Base-by-base conservation (phyloP, 2,329 filamentous ascomycete genomes). In the Neopestalotiopsis clavispora region DNA sequence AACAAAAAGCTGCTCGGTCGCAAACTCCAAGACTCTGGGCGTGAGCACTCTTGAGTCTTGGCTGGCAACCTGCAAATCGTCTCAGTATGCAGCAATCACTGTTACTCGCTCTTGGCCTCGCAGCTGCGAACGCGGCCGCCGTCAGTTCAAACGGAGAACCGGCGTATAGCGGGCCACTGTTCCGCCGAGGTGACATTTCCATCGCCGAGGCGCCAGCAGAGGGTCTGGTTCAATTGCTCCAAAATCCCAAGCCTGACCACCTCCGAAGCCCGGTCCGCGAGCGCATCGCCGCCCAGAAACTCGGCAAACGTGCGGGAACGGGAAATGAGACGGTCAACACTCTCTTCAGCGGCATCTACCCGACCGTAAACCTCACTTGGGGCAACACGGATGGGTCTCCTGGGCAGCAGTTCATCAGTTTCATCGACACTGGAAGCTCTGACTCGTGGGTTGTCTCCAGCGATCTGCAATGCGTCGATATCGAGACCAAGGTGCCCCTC, bases 341-440 rank as follows among this genome's bases (percentile, higher is more conserved):
- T 28, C 52, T 73, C 17, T 73, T 67, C 67, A 70, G 68, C 61
- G 72, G 69, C 49, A 66, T 73, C 45, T 73, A 72, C 58, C 71
- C 69, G 6, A 66, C 68, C 23, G 63, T 71, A 32, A 71, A 74
- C 45, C 56, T 73, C 30, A 74, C 71, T 1, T 73, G 71, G 72
- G 70, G 59, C 40, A 71, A 71, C 68, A 67, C 66, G 4, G 56
- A 67, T 32, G 59, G 65, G 9, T 60, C 58, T 23, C 58, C 68
- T 12, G 69, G 66, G 14, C 72, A 74, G 67, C 64, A 70, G 34
- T 71, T 71, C 60, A 69, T 72, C 69, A 72, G 69, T 67, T 72
- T 71, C 66, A 61, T 68, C 59, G 67, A 68, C 61, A 68, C 67
- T 17, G 67, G 67, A 49, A 68, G 67, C 49, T 30, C 60, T 9